Base-by-base conservation (phyloP, 2,329 filamentous ascomycete genomes). In the Tympanopsis confertula region DNA sequence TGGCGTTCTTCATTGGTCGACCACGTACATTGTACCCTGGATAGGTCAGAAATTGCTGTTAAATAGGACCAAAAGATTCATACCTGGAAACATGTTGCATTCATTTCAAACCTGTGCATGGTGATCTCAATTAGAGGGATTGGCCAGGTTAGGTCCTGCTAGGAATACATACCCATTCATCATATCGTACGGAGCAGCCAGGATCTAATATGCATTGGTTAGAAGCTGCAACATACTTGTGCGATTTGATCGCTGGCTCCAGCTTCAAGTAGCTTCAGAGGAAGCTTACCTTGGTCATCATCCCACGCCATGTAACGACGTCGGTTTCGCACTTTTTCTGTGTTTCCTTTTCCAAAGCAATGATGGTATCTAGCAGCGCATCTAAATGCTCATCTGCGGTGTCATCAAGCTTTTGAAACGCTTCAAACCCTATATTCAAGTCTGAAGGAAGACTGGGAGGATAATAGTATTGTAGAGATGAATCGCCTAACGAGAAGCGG, bases 271-370 rank as follows among this genome's bases (percentile, higher is more conserved):
- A 18, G 3, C 5, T 19, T 19, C 12, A 29, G 13, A 41, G 14
- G 12, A 26, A 17, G 38, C 58, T 38, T 54, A 88, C 86, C 71
- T 95, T 98, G 44, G 91, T 96, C 81, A 98, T 88, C 86, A 96
- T 95, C 26, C 91, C 91, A 50, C 91, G 71, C 89, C 89, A 98
- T 2, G 89, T 96, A 37, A 96, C 70, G 35, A 96, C 56, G 48
- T 94, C 78, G 2, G 82, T 81, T 43, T 87, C 78, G 20, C 81
- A 78, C 51, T 71, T 79, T 50, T 74, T 68, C 2, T 74, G 71
- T 1, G 70, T 74, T 45, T 77, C 67, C 54, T 78, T 68, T 59
- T 96, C 91, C 46, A 85, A 68, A 19, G 72, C 70, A 36, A 78
- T 66, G 35, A 98, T 75, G 1, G 87, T 81, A 42, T 75, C 78